These are phyloP conservation scores for Coix lacrymajobi DNA, from an alignment of 176 grass and related monocot species.

Conservation along the genomic window DNA sequence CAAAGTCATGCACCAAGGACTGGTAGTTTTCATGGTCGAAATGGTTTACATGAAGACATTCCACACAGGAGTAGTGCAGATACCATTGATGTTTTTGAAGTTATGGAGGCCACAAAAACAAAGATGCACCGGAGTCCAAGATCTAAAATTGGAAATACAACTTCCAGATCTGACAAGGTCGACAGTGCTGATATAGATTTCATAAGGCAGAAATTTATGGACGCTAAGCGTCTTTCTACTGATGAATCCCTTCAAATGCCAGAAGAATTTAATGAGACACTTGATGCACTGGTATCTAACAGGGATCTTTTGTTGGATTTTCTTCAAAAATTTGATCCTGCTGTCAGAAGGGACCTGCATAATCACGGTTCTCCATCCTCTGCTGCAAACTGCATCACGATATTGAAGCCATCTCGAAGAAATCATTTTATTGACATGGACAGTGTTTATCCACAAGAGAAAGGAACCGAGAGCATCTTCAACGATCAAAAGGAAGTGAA, in stretches of 20 bases:
- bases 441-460: conserved; percentile 21
- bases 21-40: conserved; percentile 42
- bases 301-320: conserved; percentile 81
- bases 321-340: conserved; percentile 64
- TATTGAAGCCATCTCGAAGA: conserved; percentile 75
- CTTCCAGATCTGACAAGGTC: conserved; percentile 31
- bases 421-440: conserved; percentile 21
- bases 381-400: conserved; percentile 65
- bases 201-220: conserved; percentile 73
- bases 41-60: conserved; percentile 35
- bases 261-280: conserved; percentile 72
- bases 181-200: conserved; percentile 51
- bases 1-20: conserved; percentile 15
- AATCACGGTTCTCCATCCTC: conserved; percentile 57
- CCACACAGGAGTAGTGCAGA: conserved; percentile 41
- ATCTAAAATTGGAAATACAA: conserved; percentile 30
- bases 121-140: conserved; percentile 46
- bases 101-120: conserved; percentile 59
- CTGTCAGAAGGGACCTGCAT: conserved; percentile 44
- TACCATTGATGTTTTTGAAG: conserved; percentile 92
- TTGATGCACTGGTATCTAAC: conserved; percentile 73
- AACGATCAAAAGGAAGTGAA: conserved; percentile 29
- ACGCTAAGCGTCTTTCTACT: conserved; percentile 65
- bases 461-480: conserved; percentile 25
- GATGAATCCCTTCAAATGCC: conserved; percentile 64